Base-by-base conservation (phyloP, 2,329 filamentous ascomycete species). In the Colletotrichum chlorophyti region DNA sequence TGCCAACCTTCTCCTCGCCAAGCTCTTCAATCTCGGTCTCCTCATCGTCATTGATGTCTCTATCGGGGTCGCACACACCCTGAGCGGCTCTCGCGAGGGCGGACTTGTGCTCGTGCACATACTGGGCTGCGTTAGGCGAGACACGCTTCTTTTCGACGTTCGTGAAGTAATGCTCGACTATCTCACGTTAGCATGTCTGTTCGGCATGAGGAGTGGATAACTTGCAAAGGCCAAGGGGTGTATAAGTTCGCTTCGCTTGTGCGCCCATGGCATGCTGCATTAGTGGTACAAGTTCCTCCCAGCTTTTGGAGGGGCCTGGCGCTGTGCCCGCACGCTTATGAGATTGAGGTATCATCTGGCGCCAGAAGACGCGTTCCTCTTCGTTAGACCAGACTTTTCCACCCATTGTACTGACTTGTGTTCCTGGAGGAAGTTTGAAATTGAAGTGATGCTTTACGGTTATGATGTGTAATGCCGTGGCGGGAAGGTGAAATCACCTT, bases 311-410 rank as follows among this genome's bases (percentile, higher is more conserved):
- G 3, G 42, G 52, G 45, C 70, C 63, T 6, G n/a, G n/a, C n/a
- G n/a, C n/a, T n/a, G 59, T 52, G 8, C 66, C 70, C 21, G 60
- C 58, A 3, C 72, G 67, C 49, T 73, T 75, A 2, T 69, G 65
- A 0, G 77, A 79, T 6, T 67, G 64, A 1, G 74, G 70, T 1
- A 80, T 65, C 23, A 75, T 65, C 3, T 63, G 61, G 8, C 68
- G 67, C 82, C 82, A 85, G 64, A 83, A 84, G 61, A 76, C 68
- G 1, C 64, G 53, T 66, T 85, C 82, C 60, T 85, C 82, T 1
- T 74, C 67, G 0, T 55, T 55, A 0, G 78, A 76, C 82, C 82
- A 85, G 5, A 76, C 69, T 60, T 77, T 82, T 21, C 80, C 81
- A 5, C 77, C 80, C 81, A 84, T 83, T 21, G 23, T 74, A 31